Base-by-base conservation (phyloP, 83 land plant species). In the Larix sibirica region DNA sequence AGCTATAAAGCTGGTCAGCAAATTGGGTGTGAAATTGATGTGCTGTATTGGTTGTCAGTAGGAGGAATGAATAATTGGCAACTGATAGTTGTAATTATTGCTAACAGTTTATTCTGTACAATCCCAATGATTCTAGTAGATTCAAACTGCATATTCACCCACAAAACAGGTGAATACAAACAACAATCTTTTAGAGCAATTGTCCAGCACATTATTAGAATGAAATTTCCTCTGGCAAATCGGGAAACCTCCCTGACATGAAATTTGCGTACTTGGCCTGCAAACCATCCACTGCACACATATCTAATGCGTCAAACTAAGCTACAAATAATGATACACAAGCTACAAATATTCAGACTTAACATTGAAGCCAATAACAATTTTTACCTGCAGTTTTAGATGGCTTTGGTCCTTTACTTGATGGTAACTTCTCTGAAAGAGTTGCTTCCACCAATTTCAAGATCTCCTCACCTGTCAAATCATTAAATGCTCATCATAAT, bases 371-470 rank as follows among this genome's bases (percentile, higher is more conserved):
- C 13, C 14, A 31, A 50, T 9, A 9, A 28, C 9, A n/a, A 23
- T 28, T 8, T 74, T 61, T 69, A 91, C 94, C 95, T 89, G 89
- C 89, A 64, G 85, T n/a, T 68, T 88, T 82, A 24, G 84, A 79
- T n/a, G 87, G 77, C 63, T 81, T 81, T 68, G 77, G 69, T 68
- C 56, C 79, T 84, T 81, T 77, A 66, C 82, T 85, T 44, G 79
- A 81, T 59, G 91, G 91, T 24, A 86, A 31, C 47, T 86, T 89
- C 50, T 81, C 82, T 0, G 93, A 75, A 18, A 90, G 81, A 16
- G 90, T 81, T 76, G 86, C 70, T 71, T 86, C 80, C 26, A 91
- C 84, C 82, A 91, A 58, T 64, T 87, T 84, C 23, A 87, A 42
- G 62, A 93, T 83, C 31, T 90, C 95, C 42, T 82, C 79, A 13